Percentiles rank a stretch among this genome's conserved stretches.
Conservation (phyloP, 805 yeast genomes). For the Metschnikowia aberdeeniae region DNA sequence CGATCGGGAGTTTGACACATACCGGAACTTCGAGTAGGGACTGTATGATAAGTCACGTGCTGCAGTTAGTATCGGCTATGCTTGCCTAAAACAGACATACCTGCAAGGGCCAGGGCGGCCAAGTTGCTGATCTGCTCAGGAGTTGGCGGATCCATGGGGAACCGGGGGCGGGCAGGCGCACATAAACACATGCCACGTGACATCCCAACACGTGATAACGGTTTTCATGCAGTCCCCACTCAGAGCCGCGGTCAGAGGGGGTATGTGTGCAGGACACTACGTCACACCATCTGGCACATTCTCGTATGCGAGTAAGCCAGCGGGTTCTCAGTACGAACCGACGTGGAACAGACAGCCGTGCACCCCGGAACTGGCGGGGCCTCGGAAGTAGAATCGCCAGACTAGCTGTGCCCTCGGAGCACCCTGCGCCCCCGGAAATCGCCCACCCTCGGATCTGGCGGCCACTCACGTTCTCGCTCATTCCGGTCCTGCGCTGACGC, state of each 20-base stretch:
- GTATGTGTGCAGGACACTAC: neutral
- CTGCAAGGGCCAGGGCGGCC: slow-evolving; percentile 6
- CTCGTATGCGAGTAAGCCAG: neutral
- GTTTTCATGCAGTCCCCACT: too few relatives aligned
- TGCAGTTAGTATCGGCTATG: slow-evolving; percentile 15
- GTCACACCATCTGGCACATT: neutral
- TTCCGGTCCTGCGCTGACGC: slow-evolving; percentile 2
- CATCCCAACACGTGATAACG: too few relatives aligned
- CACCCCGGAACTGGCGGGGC: too few relatives aligned
- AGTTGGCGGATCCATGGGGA: neutral
- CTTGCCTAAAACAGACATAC: slow-evolving; percentile 4
- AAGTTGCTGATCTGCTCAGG: slow-evolving; percentile 2
- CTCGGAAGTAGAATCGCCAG: too few relatives aligned
- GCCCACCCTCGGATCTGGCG: too few relatives aligned
- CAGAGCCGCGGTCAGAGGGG: neutral
- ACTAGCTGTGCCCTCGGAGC: too few relatives aligned
- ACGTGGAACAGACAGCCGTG: too few relatives aligned
- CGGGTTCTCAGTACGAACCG: too few relatives aligned
- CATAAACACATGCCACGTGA: neutral
- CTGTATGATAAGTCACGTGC: slow-evolving; percentile 56
- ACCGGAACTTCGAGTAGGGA: slow-evolving; percentile 68
- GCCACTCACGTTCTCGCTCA: neutral
- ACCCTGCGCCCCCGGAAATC: too few relatives aligned
- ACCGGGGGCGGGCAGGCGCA: neutral
- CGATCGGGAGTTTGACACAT: slow-evolving; percentile 15